Conservation (phyloP, 257 asterid genomes). For the Ocimum tenuiflorum region DNA sequence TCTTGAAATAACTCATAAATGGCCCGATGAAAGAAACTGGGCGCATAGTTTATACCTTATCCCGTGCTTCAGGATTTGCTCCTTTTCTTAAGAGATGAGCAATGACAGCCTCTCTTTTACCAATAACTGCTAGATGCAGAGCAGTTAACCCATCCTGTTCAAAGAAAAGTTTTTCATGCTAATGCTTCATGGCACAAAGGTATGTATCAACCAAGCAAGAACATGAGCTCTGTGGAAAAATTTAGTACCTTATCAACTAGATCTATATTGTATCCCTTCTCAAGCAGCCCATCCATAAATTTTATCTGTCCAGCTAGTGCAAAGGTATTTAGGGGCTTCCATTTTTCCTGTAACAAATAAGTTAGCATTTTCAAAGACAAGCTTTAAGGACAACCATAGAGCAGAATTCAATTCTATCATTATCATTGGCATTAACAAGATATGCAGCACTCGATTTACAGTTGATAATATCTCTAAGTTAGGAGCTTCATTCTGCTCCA, state of each 20-base stretch:
- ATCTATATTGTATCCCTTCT: constrained; percentile 45
- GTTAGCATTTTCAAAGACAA: not conserved
- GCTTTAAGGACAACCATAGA: not conserved
- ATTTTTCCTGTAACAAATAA: constrained; percentile 43
- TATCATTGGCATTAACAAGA: not conserved
- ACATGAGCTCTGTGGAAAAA: not conserved
- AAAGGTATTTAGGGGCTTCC: constrained; percentile 80
- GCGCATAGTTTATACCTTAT: constrained; percentile 42
- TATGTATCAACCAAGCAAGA: constrained; percentile 10
- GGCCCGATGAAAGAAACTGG: not conserved
- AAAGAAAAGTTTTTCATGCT: constrained; percentile 6
- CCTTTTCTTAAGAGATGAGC: constrained; percentile 93
- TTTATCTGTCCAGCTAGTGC: constrained; percentile 80
- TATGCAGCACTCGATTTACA: constrained; percentile 32
- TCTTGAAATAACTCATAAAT: constrained; percentile 1
- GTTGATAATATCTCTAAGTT: constrained; percentile 57
- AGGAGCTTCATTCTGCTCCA: constrained; percentile 47
- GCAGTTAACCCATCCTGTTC: constrained; percentile 86
- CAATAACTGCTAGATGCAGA: constrained; percentile 71
- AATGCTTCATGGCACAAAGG: not conserved
- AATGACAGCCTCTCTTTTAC: constrained; percentile 83
- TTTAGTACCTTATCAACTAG: constrained; percentile 49
- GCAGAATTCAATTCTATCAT: not conserved
- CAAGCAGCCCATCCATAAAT: constrained; percentile 66
- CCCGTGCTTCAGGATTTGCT: constrained; percentile 69